A percentile compares a stretch with the other conserved stretches of the same genome.
Conservation (phyloP, 345 rosid genomes). For the Isatis tinctoria region DNA sequence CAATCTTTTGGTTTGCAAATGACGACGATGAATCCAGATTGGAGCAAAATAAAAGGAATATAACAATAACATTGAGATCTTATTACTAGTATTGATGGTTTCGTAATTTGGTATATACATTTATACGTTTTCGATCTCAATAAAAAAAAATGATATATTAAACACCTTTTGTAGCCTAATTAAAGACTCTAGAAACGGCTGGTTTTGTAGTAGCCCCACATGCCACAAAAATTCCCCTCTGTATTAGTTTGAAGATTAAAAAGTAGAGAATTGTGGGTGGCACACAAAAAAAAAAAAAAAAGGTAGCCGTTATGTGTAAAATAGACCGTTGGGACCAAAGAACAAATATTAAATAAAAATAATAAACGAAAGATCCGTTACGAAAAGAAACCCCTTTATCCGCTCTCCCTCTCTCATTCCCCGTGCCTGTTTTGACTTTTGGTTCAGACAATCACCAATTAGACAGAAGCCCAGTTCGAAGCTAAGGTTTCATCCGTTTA, state of each 20-base stretch:
- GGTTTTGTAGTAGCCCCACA: conserved; percentile 10
- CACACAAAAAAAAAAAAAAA: not conserved
- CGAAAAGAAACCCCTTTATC: conserved; percentile 23
- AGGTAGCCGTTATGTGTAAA: conserved; percentile 28
- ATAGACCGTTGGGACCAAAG: conserved; percentile 26
- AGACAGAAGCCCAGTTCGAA: conserved; percentile 9
- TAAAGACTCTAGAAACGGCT: conserved; percentile 18
- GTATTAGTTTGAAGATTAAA: conserved; percentile 11
- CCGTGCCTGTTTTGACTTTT: conserved; percentile 23
- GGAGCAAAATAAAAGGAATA: not conserved
- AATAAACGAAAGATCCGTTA: conserved; percentile 35
- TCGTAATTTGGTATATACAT: not conserved
- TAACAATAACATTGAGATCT: not conserved
- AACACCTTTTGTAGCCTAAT: not conserved
- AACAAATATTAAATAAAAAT: not conserved
- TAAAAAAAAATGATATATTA: not conserved
- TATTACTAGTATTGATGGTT: not conserved
- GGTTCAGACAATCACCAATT: conserved; percentile 11
- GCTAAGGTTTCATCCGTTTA: not conserved
- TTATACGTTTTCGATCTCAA: not conserved
- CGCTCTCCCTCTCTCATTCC: conserved; percentile 26
- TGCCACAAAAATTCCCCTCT: not conserved
- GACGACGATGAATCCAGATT: not conserved
- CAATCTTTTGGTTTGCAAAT: no score
- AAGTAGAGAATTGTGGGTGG: not conserved